Evolutionary conservation across 805 yeast species (phyloP), one percentile per base, ranked within the genome.

Genomic region (Starmerella scarabaei): DNA sequence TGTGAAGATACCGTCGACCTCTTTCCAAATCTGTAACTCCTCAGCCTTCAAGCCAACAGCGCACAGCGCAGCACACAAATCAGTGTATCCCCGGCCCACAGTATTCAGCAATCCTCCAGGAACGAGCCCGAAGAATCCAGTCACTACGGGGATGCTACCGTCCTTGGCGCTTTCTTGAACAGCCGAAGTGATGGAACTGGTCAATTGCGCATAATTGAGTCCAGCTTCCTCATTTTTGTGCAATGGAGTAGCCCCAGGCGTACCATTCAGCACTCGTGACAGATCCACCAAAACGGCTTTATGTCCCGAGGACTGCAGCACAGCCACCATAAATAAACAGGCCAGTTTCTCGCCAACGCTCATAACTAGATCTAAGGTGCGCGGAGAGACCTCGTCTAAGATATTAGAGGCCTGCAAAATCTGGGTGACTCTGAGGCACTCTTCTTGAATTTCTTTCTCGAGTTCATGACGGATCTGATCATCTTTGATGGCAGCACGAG

Each of bases 51-150:
- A 62, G 1, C 96, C 98, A 21, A 91, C 97, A 0, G 98, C 95
- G 30, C 85, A 72, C 55, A 91, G 69, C 1, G 97, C 98, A 16
- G 98, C 98, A 67, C 98, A 91, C 52, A 91, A 66, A 60, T 91
- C 98, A 8, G 98, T 91, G 62, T 91, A 91, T 29, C 98, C 98
- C 57, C 98, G 76, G 33, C 98, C 98, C 41, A 91, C 94, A 38
- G 93, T 83, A 53, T 80, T 80, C 49, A 91, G 66, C 41, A 91
- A 65, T 14, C 98, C 97, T 49, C 95, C 96, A 26, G 96, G 97
- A n/a, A 91, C 80, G 28, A 75, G 67, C 21, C 98, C 98, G 53
- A 91, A 91, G 60, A 83, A 91, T 2, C 98, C 98, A 23, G 98
- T 91, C 42, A 91, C 68, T 1, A 91, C 95, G 1, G 98, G 98